Base-by-base conservation (phyloP, 805 yeast species). In the Metschnikowia proteae region DNA sequence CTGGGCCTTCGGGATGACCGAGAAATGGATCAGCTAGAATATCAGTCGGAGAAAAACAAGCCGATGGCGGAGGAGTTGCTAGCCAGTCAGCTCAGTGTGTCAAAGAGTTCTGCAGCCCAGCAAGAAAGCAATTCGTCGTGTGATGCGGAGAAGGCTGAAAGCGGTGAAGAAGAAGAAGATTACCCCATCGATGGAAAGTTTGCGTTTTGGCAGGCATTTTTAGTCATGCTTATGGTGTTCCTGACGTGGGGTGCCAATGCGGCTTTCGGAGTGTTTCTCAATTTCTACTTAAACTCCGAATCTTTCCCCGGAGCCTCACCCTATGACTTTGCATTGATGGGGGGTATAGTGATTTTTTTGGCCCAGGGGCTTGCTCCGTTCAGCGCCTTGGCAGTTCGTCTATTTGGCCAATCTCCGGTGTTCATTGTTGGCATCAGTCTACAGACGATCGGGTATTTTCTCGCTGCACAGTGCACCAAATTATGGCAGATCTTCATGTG, bases 401-500 rank as follows among this genome's bases (percentile, higher is more conserved):
- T 81, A 7, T 65, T 80, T 50, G 85, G 88, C 0, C 67, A 79
- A 50, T 74, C 72, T 54, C 51, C 62, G 1, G 72, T 82, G 3
- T 73, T 79, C 69, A 45, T 66, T 0, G 42, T 78, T 4, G 92
- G 90, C 0, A 65, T 73, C 3, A 52, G 66, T 4, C 34, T 78
- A 3, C 81, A 83, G 58, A 78, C 82, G 45, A 69, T 74, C 0
- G 85, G 82, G 0, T 73, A 78, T 38, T 49, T 86, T 38, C 56
- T 85, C 46, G 89, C 91, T 0, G 77, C 85, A 3, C 81, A 75
- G 56, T 63, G 86, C 1, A 77, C 74, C 1, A 68, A 75, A 39
- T 59, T 81, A 31, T 85, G 91, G 90, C 83, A 86, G 52, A 60
- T 86, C 6, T 83, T 75, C 57, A 60, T 83, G 32, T 79, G 88